Conservation (phyloP, 1,139 yeast genomes). For the Geotrichum reessii region DNA sequence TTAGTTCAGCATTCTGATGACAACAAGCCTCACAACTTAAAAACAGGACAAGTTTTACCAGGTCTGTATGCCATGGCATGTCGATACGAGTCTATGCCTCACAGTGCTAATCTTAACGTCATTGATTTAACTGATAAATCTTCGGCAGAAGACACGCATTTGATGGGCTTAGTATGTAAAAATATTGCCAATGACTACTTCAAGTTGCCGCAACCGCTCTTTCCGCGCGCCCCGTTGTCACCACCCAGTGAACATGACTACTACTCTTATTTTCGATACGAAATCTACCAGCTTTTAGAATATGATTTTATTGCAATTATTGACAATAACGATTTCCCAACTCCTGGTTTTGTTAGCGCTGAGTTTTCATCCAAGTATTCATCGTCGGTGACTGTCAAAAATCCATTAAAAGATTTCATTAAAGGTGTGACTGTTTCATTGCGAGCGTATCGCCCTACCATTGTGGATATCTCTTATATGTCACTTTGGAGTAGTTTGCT, state of each 20-base stretch:
- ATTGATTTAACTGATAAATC: not conserved
- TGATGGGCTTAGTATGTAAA: slow-evolving; percentile 24
- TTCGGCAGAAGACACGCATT: not conserved
- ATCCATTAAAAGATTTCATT: slow-evolving; percentile 19
- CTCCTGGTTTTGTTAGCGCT: slow-evolving; percentile 32
- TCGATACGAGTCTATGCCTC: not conserved
- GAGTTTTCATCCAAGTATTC: slow-evolving; percentile 26
- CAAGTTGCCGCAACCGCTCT: slow-evolving; percentile 23
- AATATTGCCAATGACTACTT: slow-evolving; percentile 25
- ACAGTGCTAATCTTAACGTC: not conserved
- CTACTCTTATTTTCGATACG: slow-evolving; percentile 43
- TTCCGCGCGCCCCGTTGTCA: slow-evolving; percentile 5
- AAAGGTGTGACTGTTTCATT: slow-evolving; percentile 32
- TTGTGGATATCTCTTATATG: slow-evolving; percentile 46
- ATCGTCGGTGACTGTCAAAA: slow-evolving; percentile 36
- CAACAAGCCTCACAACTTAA: not conserved
- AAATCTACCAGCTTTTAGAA: slow-evolving; percentile 30
- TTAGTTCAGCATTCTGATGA: not conserved
- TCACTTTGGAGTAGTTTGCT: slow-evolving; percentile 60
- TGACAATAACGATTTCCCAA: slow-evolving; percentile 25
- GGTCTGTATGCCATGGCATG: not conserved
- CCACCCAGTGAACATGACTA: slow-evolving; percentile 39
- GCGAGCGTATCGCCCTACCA: slow-evolving; percentile 44
- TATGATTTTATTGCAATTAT: slow-evolving; percentile 50
- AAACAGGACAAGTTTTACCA: not conserved